phyloP scores from a whole-genome alignment of 352 stramenopile species.

The Phytophthora chlamydospora region DNA sequence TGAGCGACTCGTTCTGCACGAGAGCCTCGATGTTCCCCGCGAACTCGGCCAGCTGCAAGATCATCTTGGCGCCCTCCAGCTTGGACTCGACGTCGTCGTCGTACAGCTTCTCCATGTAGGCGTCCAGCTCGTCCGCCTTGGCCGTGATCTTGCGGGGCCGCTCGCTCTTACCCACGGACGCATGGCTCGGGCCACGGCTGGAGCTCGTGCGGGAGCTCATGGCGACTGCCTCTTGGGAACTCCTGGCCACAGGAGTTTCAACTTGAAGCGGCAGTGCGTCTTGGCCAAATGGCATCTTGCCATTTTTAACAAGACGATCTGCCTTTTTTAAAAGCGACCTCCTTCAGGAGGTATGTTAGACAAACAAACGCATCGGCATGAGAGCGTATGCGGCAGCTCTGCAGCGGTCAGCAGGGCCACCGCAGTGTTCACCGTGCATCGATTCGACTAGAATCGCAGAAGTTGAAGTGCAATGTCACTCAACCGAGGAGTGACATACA shows the following conservation, averaged over 20 bases:
- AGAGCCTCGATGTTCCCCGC: slow-evolving; percentile 92
- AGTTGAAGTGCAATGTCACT: too few relatives aligned
- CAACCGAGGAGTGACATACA: too few relatives aligned
- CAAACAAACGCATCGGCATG: too few relatives aligned
- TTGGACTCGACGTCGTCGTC: slow-evolving; percentile 90
- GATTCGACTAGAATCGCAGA: too few relatives aligned
- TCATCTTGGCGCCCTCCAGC: slow-evolving; percentile 90
- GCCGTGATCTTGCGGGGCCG: slow-evolving; percentile 64
- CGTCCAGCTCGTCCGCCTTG: slow-evolving; percentile 84
- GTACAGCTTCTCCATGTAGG: slow-evolving; percentile 96
- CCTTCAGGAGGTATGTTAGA: too few relatives aligned
- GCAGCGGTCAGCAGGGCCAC: too few relatives aligned
- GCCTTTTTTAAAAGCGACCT: too few relatives aligned
- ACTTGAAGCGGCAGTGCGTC: slow-evolving; percentile 18
- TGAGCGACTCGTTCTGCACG: slow-evolving; percentile 94
- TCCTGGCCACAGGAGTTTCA: slow-evolving; percentile 26
- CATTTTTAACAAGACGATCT: too few relatives aligned
- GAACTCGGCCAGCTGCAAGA: slow-evolving; percentile 90
- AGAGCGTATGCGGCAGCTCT: too few relatives aligned
- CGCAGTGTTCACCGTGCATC: too few relatives aligned
- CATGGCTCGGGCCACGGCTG: slow-evolving; percentile 19
- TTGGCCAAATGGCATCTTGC: too few relatives aligned
- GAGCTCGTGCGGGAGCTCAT: slow-evolving; percentile 41
- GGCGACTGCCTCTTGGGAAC: slow-evolving; percentile 5
- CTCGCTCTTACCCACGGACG: slow-evolving; percentile 22